Percentiles rank a stretch among this genome's conserved stretches.
Conservation (phyloP, 1,284 basidiomycete species). For the Ganoderma multipileum region DNA sequence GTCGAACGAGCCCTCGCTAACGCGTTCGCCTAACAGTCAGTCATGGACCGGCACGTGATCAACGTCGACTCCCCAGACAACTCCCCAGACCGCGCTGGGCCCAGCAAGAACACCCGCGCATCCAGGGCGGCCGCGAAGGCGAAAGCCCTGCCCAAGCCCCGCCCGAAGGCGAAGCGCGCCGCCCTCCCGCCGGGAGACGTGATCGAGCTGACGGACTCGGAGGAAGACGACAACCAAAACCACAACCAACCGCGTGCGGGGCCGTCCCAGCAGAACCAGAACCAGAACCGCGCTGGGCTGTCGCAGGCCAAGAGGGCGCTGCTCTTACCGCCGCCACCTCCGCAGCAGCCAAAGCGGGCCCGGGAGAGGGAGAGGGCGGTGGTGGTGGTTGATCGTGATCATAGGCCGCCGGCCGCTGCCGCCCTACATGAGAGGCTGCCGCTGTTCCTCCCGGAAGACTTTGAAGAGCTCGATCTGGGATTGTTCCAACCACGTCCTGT, state of each 20-base stretch:
- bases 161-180: slow-evolving; percentile 1
- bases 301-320: slow-evolving; percentile 3
- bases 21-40: background rate
- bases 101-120: background rate
- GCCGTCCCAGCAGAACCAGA: slow-evolving; percentile 5
- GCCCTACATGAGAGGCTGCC: slow-evolving; percentile 1
- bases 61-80: slow-evolving; percentile 2
- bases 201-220: slow-evolving; percentile 35
- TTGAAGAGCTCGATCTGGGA: background rate
- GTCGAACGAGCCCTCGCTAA: background rate
- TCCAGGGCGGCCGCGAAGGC: background rate
- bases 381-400: background rate
- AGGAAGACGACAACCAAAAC: slow-evolving; percentile 21
- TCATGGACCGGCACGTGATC: slow-evolving; percentile 4
- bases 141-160: background rate
- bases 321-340: slow-evolving; percentile 8
- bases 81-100: background rate
- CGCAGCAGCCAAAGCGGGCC: no score
- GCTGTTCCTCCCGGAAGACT: slow-evolving; percentile 19
- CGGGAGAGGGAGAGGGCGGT: background rate
- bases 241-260: slow-evolving; percentile 9
- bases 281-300: background rate
- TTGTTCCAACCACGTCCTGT: background rate
- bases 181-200: slow-evolving; percentile 17
- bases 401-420: background rate